phyloP scores from a whole-genome alignment of 306 rosid species.

The Quercus berberidifolia region DNA sequence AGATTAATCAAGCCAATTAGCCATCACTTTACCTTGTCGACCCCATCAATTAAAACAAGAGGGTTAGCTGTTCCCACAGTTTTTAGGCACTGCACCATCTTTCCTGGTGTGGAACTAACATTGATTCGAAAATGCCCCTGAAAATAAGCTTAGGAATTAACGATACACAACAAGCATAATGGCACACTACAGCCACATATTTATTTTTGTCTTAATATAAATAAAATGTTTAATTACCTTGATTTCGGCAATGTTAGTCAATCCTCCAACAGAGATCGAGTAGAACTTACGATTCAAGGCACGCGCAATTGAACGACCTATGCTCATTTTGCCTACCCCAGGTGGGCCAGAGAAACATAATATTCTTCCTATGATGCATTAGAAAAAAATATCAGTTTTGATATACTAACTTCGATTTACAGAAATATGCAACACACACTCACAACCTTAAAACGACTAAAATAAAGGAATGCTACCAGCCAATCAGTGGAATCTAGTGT shows the following conservation, averaged over 20 bases:
- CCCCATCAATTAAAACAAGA: conserved; percentile 93
- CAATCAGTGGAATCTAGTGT: background rate
- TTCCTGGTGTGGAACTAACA: conserved; percentile 98
- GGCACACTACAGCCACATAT: background rate
- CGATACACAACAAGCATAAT: background rate
- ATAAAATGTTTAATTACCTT: conserved; percentile 50
- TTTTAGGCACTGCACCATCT: conserved; percentile 99
- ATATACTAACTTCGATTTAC: conserved; percentile 2
- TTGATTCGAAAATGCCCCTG: conserved; percentile 99
- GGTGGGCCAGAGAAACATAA: conserved; percentile 99
- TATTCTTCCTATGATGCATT: conserved; percentile 65
- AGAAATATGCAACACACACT: conserved; percentile 3
- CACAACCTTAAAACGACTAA: conserved; percentile 4
- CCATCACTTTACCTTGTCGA: conserved; percentile 74
- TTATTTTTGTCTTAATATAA: background rate
- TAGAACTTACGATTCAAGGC: conserved; percentile 93
- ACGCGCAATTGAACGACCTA: conserved; percentile 97
- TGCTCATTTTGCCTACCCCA: conserved; percentile 89
- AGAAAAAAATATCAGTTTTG: conserved; percentile 18
- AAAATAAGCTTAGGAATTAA: conserved; percentile 23
- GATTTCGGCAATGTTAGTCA: conserved; percentile 95
- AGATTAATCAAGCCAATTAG: conserved; percentile 23
- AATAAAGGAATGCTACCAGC: conserved; percentile 4
- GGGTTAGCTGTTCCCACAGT: conserved; percentile 96
- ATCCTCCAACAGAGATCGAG: conserved; percentile 93